Base-by-base conservation (phyloP, 192 early-diverging fungal species). In the Backusella parvicylindrica region DNA sequence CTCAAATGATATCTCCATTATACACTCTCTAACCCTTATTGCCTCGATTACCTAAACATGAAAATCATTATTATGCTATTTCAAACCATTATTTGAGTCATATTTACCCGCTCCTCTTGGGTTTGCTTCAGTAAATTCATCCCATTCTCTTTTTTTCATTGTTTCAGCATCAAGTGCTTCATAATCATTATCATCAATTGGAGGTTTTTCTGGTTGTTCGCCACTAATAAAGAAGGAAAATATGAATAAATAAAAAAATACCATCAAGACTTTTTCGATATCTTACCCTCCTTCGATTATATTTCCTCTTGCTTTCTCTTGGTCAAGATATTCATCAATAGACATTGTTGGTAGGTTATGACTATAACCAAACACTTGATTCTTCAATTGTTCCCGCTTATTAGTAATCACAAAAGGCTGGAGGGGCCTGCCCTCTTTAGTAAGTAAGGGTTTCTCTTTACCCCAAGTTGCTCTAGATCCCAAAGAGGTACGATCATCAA, bases 281-380 rank as follows among this genome's bases (percentile, higher is more conserved):
- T 65, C 82, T 75, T 85, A 89, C 89, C 92, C 92, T 72, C 98
- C 98, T 26, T 83, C 86, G 43, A 99, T 90, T 35, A 98, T 89
- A 71, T 95, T 95, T 5, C 98, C 98, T 6, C 94, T 87, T 74
- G 92, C 90, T 71, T 88, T 84, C 81, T 99, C 96, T 65, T 90
- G 87, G 60, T 95, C 86, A 71, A 98, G 75, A 75, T 97, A 99
- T 82, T 98, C 93, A 53, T 99, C 98, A 63, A 99, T 90, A 0
- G 94, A 88, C 97, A 99, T 98, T 6, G 97, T 98, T 7, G 98
- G 98, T 71, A 99, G 74, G 31, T 87, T 92, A 80, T 93, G 93
- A 12, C 93, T 90, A 1, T 93, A 95, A 23, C 92, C 65, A 77
- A 73, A 99, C 13, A 99, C 97, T 26, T 89, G 85, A 32, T 96